These are phyloP conservation scores for Datisca glomerata DNA, from an alignment of 306 rosid genomes.

Conservation along the genomic window DNA sequence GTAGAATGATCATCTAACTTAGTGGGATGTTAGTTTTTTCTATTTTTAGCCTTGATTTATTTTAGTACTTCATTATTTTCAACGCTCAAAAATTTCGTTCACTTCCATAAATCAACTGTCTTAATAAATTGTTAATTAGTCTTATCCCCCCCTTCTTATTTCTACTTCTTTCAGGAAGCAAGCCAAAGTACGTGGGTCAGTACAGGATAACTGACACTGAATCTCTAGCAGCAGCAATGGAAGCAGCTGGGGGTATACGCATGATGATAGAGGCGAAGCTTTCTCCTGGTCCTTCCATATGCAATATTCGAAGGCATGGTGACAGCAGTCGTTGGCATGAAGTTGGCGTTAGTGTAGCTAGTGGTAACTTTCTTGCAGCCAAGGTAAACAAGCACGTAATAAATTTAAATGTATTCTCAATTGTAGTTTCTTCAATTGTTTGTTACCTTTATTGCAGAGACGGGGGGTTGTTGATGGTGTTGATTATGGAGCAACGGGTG, in stretches of 20 bases:
- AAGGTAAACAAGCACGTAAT: conserved; percentile 42
- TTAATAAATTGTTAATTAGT: neutral
- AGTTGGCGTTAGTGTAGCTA: conserved; percentile 91
- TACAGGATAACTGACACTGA: conserved; percentile 74
- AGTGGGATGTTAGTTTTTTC: neutral
- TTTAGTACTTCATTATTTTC: no score
- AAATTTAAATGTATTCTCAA: conserved; percentile 1
- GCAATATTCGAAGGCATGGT: conserved; percentile 89
- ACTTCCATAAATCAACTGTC: neutral
- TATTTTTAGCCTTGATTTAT: no score
- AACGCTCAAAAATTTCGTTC: neutral
- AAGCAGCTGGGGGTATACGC: conserved; percentile 82
- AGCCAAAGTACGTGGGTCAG: conserved; percentile 64
- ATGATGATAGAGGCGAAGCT: conserved; percentile 86
- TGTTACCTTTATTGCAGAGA: conserved; percentile 45
- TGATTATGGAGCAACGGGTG: conserved; percentile 97
- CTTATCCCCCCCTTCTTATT: no score
- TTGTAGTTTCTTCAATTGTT: neutral
- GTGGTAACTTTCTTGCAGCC: conserved; percentile 95
- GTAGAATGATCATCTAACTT: neutral
- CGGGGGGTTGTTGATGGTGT: conserved; percentile 82
- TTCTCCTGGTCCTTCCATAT: conserved; percentile 93
- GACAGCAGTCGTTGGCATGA: conserved; percentile 88
- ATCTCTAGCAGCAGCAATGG: conserved; percentile 82
- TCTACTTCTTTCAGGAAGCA: conserved; percentile 41